A percentile compares a stretch with the other conserved stretches of the same genome.
Evolutionary conservation across 2,329 filamentous ascomycete species (phyloP).

Genomic region (Cladophialophora yegresii): DNA sequence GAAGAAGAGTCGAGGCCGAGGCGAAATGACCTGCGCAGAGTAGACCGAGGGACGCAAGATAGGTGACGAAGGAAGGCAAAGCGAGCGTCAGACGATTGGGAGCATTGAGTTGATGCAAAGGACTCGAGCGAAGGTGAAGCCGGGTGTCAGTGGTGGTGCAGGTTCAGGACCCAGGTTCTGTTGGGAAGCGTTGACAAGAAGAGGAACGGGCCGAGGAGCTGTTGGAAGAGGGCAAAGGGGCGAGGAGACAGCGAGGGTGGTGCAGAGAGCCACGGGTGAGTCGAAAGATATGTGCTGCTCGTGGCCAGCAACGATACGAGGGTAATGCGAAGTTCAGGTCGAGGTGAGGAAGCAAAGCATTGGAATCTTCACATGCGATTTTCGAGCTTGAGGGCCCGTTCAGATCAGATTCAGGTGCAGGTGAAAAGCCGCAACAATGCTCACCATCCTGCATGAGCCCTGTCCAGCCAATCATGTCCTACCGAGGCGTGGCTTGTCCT

Average conservation of each 20-base stretch:
- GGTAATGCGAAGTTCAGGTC: neutral
- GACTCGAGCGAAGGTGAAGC: slow-evolving; percentile 5
- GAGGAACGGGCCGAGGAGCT: slow-evolving; percentile 24
- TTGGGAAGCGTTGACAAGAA: slow-evolving; percentile 23
- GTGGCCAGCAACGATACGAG: neutral
- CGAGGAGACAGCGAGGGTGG: neutral
- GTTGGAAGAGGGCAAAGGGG: slow-evolving; percentile 7
- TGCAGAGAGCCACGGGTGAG: neutral
- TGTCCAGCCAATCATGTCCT: neutral
- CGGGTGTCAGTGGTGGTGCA: slow-evolving; percentile 8
- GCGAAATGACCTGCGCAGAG: neutral
- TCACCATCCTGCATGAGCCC: neutral
- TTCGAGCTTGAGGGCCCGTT: slow-evolving; percentile 7
- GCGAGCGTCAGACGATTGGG: slow-evolving; percentile 1
- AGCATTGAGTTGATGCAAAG: neutral
- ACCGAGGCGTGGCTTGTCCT: neutral
- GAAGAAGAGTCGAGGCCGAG: neutral
- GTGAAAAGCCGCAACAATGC: neutral
- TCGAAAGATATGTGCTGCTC: neutral
- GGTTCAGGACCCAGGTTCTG: slow-evolving; percentile 19
- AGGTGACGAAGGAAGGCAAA: neutral
- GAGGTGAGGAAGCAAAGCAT: neutral
- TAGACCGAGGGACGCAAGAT: neutral
- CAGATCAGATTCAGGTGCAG: slow-evolving; percentile 9
- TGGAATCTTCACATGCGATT: slow-evolving; percentile 27